phyloP scores from a whole-genome alignment of 75 land plant genomes.

The Sequoiadendron giganteum region DNA sequence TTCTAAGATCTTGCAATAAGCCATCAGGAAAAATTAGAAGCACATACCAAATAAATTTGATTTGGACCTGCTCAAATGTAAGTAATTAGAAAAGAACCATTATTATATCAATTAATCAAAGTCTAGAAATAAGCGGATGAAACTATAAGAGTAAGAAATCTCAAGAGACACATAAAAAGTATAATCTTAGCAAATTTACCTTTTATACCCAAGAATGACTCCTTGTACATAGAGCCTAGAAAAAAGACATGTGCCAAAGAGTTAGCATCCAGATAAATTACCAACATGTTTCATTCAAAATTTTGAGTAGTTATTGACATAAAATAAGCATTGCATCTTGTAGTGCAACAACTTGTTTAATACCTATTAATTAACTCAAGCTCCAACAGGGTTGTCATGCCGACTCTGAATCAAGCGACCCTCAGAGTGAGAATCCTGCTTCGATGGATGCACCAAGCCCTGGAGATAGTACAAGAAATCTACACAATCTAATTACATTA shows the following conservation, averaged over 20 bases:
- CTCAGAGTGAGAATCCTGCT: too few relatives aligned
- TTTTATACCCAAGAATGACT: slow-evolving; percentile 74
- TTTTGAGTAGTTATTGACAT: background rate
- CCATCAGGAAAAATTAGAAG: too few relatives aligned
- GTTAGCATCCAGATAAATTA: too few relatives aligned
- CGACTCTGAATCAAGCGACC: too few relatives aligned
- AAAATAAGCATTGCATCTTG: too few relatives aligned
- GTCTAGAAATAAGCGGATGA: background rate
- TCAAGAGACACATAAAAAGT: background rate
- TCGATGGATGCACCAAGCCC: too few relatives aligned
- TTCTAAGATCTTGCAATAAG: slow-evolving; percentile 13
- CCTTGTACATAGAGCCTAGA: slow-evolving; percentile 67
- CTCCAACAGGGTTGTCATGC: too few relatives aligned
- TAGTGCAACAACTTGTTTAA: too few relatives aligned
- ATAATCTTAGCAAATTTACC: slow-evolving; percentile 24
- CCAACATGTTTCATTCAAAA: background rate
- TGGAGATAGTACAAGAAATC: too few relatives aligned
- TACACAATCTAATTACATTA: too few relatives aligned
- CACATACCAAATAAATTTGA: slow-evolving; percentile 23
- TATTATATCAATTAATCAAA: background rate
- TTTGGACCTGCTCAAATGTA: slow-evolving; percentile 44
- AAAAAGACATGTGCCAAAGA: background rate
- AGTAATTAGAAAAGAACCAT: background rate
- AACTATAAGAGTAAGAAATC: background rate
- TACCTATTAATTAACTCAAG: too few relatives aligned